These are phyloP conservation scores for Sarocladiaceae sp. DNA, from an alignment of 2,329 filamentous ascomycete species.

Conservation along the genomic window DNA sequence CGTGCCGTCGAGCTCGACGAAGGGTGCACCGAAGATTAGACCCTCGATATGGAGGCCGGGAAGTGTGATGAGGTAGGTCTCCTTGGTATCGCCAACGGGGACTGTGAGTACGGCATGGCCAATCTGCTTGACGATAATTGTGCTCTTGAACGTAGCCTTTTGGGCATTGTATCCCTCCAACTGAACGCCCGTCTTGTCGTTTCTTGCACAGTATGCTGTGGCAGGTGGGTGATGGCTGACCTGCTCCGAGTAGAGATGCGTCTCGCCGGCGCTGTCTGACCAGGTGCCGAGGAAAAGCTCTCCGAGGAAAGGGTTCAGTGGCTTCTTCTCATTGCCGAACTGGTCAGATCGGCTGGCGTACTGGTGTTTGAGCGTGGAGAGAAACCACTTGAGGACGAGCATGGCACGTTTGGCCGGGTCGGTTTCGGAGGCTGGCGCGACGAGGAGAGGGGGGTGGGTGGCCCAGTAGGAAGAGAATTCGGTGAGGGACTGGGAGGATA, in stretches of 20 bases:
- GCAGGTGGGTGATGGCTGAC: slow-evolving; percentile 92
- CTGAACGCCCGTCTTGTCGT: slow-evolving; percentile 72
- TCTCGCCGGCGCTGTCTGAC: slow-evolving; percentile 75
- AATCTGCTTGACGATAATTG: slow-evolving; percentile 91
- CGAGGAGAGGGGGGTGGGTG: slow-evolving; percentile 70
- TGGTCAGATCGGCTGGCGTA: slow-evolving; percentile 68
- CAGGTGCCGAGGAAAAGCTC: slow-evolving; percentile 91
- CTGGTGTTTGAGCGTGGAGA: slow-evolving; percentile 87
- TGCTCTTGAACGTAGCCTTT: slow-evolving; percentile 89
- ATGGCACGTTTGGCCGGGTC: slow-evolving; percentile 78
- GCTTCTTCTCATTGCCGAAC: slow-evolving; percentile 92
- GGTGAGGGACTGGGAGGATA: slow-evolving; percentile 69
- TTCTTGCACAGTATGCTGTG: slow-evolving; percentile 89
- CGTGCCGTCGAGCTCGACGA: slow-evolving; percentile 80
- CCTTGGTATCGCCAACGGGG: slow-evolving; percentile 40
- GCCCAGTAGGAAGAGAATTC: slow-evolving; percentile 82
- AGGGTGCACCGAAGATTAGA: slow-evolving; percentile 77
- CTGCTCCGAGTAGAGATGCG: slow-evolving; percentile 86
- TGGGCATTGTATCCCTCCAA: slow-evolving; percentile 91
- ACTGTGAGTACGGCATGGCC: slow-evolving; percentile 81
- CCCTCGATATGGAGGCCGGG: slow-evolving; percentile 91
- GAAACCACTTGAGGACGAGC: slow-evolving; percentile 92
- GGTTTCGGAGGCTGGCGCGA: slow-evolving; percentile 72
- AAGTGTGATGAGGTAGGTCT: slow-evolving; percentile 85
- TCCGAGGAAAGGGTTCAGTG: slow-evolving; percentile 90